phyloP scores from a whole-genome alignment of 805 yeast genomes.

The Monosporozyma siamensis region DNA sequence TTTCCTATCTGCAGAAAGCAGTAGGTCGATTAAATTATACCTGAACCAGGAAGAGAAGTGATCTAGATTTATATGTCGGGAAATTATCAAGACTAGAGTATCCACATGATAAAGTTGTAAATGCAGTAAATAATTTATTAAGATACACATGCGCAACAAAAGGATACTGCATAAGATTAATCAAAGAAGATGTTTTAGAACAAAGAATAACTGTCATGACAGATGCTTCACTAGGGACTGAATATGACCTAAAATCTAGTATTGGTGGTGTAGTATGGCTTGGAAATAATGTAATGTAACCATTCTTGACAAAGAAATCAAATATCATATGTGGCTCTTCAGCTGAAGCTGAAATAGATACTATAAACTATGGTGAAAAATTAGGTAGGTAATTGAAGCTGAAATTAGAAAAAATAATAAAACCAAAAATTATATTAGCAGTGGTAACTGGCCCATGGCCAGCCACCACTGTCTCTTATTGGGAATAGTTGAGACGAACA shows the following conservation, averaged over 20 bases:
- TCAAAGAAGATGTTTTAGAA: too few relatives aligned
- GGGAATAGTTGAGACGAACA: too few relatives aligned
- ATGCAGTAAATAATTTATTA: neutral
- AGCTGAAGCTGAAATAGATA: slow-evolving; percentile 2
- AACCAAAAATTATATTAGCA: neutral
- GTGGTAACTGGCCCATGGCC: neutral
- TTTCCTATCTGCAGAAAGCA: too few relatives aligned
- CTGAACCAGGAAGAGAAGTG: too few relatives aligned
- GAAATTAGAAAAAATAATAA: neutral
- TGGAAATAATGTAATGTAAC: neutral
- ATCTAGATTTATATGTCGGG: slow-evolving; percentile 1
- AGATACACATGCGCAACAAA: too few relatives aligned
- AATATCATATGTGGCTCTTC: neutral
- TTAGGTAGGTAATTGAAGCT: neutral
- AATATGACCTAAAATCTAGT: slow-evolving; percentile 3
- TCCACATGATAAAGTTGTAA: slow-evolving; percentile 4
- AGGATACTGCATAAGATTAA: too few relatives aligned
- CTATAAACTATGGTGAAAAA: slow-evolving; percentile 1
- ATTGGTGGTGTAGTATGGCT: neutral
- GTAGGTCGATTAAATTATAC: too few relatives aligned
- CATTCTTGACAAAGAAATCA: slow-evolving; percentile 1
- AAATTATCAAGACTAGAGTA: slow-evolving; percentile 2
- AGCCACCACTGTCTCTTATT: too few relatives aligned
- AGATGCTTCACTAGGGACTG: slow-evolving; percentile 2
- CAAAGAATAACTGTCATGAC: neutral